phyloP scores from a whole-genome alignment of 139 green algal genomes.

The Closterium sp. region DNA sequence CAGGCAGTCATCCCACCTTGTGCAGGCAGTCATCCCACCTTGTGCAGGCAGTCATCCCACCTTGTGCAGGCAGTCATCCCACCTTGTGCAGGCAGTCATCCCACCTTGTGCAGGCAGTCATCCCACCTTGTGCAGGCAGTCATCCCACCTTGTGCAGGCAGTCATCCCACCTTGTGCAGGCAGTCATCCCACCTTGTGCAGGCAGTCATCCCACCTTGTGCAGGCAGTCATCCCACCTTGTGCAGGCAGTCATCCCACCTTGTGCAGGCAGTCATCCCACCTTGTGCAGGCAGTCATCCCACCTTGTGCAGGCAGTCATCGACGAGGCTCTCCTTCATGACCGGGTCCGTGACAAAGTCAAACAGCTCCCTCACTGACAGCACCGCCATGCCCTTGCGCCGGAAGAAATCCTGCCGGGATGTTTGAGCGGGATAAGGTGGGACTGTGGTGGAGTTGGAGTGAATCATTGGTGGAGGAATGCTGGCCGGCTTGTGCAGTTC shows the following conservation, averaged over 20 bases:
- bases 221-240: constrained; percentile 78
- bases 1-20: constrained; percentile 78
- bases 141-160: no score
- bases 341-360: constrained; percentile 93
- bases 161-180: constrained; percentile 63
- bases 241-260: background rate
- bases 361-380: constrained; percentile 91
- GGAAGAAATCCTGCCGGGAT: constrained; percentile 88
- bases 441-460: no score
- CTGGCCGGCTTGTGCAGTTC: background rate
- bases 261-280: constrained; percentile 73
- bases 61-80: no score
- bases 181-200: no score
- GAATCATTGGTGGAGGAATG: no score
- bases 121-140: constrained; percentile 65
- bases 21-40: background rate
- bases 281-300: constrained; percentile 64
- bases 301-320: constrained; percentile 73
- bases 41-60: constrained; percentile 79
- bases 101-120: no score
- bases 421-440: background rate
- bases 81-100: constrained; percentile 73
- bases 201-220: constrained; percentile 56
- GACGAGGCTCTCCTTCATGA: constrained; percentile 74
- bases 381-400: constrained; percentile 69